phyloP scores from a whole-genome alignment of 2,329 filamentous ascomycete species.

The Sclerotinia borealis region DNA sequence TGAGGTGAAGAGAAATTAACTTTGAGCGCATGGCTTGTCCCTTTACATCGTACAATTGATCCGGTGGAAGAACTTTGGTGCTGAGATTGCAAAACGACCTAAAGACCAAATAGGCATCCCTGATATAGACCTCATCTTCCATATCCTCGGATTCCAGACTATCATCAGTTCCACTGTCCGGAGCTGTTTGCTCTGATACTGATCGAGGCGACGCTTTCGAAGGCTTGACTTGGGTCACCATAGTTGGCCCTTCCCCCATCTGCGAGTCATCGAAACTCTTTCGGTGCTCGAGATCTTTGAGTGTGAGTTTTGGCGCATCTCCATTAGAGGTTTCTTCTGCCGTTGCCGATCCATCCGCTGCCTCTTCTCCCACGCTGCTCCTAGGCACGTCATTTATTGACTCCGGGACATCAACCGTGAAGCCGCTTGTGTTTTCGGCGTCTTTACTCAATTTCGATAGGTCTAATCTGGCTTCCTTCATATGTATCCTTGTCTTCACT shows the following conservation, averaged over 20 bases:
- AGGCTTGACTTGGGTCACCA: slow-evolving; percentile 57
- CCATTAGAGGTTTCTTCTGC: slow-evolving; percentile 30
- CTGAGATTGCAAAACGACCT: slow-evolving; percentile 96
- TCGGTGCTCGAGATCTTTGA: slow-evolving; percentile 61
- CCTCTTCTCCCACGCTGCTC: slow-evolving; percentile 24
- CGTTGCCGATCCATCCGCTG: slow-evolving; percentile 22
- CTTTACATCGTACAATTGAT: slow-evolving; percentile 87
- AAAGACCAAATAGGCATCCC: slow-evolving; percentile 95
- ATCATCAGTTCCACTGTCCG: slow-evolving; percentile 51
- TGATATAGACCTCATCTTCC: slow-evolving; percentile 94
- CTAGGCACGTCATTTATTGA: slow-evolving; percentile 23
- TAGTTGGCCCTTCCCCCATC: slow-evolving; percentile 59
- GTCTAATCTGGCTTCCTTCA: slow-evolving; percentile 73
- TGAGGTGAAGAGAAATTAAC: slow-evolving; percentile 87
- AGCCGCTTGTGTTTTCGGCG: slow-evolving; percentile 28
- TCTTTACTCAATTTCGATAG: slow-evolving; percentile 30
- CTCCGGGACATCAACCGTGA: slow-evolving; percentile 30
- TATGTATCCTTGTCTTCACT: slow-evolving; percentile 77
- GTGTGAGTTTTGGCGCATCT: slow-evolving; percentile 50
- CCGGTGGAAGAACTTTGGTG: slow-evolving; percentile 81
- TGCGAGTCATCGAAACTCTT: slow-evolving; percentile 62
- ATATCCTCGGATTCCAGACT: slow-evolving; percentile 54
- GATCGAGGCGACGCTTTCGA: slow-evolving; percentile 39
- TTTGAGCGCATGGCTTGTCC: slow-evolving; percentile 98
- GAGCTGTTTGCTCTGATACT: slow-evolving; percentile 47